phyloP scores from a whole-genome alignment of 306 rosid species.

The Rubus parviflorus region DNA sequence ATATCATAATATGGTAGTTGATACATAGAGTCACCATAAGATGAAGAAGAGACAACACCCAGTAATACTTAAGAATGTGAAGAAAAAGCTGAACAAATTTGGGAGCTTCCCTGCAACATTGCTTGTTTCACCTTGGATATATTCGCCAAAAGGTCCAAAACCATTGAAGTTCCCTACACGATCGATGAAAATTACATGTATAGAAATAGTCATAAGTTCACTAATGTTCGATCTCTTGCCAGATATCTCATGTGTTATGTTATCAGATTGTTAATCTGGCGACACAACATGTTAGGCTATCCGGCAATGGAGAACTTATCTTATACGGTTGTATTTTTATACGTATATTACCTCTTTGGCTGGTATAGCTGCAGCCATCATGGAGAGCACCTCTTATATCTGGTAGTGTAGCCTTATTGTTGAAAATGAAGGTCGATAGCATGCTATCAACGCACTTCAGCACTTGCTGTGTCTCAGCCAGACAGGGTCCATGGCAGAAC shows the following conservation, averaged over 20 bases:
- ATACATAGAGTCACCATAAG: neutral
- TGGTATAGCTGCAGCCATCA: slow-evolving; percentile 56
- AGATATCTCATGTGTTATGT: neutral
- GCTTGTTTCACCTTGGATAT: slow-evolving; percentile 42
- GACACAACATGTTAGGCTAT: neutral
- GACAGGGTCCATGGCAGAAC: slow-evolving; percentile 73
- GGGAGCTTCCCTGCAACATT: slow-evolving; percentile 27
- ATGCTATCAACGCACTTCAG: slow-evolving; percentile 58
- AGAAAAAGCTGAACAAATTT: slow-evolving; percentile 18
- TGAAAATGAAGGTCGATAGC: slow-evolving; percentile 55
- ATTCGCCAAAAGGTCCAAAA: slow-evolving; percentile 39
- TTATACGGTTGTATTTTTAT: neutral
- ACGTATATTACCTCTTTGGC: slow-evolving; percentile 50
- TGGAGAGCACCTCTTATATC: slow-evolving; percentile 54
- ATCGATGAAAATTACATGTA: neutral
- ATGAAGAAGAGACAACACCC: slow-evolving; percentile 12
- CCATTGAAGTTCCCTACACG: slow-evolving; percentile 55
- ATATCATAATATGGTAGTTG: neutral
- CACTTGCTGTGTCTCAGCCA: slow-evolving; percentile 57
- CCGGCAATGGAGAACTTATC: neutral
- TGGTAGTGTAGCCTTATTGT: slow-evolving; percentile 49
- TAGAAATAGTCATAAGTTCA: neutral
- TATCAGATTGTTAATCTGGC: neutral
- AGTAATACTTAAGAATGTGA: slow-evolving; percentile 12
- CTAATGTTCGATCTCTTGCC: neutral